Conservation (phyloP, 208 protist species). For the Trypanosoma vivax region DNA sequence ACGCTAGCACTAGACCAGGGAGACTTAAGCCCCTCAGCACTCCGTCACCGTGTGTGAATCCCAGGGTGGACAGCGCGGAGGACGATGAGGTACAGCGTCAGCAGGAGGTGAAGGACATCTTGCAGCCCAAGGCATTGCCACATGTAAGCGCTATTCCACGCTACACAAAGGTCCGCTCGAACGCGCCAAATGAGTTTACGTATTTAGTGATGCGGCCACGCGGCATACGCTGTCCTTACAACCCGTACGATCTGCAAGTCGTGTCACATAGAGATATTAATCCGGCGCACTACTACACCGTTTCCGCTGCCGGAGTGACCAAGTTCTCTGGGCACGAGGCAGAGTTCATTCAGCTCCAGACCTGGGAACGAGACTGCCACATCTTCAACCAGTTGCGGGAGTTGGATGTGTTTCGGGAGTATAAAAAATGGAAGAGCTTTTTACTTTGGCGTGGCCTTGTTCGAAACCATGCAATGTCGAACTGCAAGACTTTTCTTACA, state of each 20-base stretch:
- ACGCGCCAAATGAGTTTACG: constrained; percentile 86
- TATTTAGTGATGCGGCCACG: constrained; percentile 83
- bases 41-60: too few species aligned
- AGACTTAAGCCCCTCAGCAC: constrained; percentile 30
- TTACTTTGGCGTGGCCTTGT: constrained; percentile 89
- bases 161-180: constrained; percentile 72
- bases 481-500: constrained; percentile 70
- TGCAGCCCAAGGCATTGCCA: neutral
- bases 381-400: constrained; percentile 87
- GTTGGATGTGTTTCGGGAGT: constrained; percentile 90
- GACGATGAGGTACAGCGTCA: neutral
- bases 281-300: constrained; percentile 88
- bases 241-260: constrained; percentile 93
- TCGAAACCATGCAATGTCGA: constrained; percentile 70
- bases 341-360: constrained; percentile 90
- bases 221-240: constrained; percentile 80
- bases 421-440: constrained; percentile 93
- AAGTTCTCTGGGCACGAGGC: constrained; percentile 85
- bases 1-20: constrained; percentile 12
- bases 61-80: neutral
- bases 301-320: constrained; percentile 91
- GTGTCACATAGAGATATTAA: constrained; percentile 87
- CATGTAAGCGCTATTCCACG: constrained; percentile 39
- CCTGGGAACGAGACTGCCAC: constrained; percentile 90
- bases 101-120: neutral